Percentiles rank a stretch among this genome's conserved stretches.
Conservation (phyloP, 352 stramenopile species). For the Phytophthora idaei region DNA sequence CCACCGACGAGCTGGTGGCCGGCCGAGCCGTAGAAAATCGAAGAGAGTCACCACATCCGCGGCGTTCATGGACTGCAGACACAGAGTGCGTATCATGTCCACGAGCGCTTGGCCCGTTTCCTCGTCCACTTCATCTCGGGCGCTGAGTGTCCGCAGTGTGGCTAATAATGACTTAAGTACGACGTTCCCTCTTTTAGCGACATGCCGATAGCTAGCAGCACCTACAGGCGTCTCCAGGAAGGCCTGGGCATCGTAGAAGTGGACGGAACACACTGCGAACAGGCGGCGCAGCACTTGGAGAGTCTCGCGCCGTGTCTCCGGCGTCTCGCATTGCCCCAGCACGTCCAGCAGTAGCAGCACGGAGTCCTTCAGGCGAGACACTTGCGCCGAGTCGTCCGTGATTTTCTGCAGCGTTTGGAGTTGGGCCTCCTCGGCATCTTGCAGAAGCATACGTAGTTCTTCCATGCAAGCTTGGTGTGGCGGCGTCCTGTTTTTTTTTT, state of each 20-base stretch:
- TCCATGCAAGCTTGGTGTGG: conserved; percentile 19
- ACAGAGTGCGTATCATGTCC: conserved; percentile 52
- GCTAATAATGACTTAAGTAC: conserved; percentile 61
- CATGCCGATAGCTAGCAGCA: background rate
- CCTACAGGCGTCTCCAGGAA: conserved; percentile 32
- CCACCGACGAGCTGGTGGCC: conserved; percentile 44
- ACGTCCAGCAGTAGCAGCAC: conserved; percentile 58
- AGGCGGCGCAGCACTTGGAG: conserved; percentile 48
- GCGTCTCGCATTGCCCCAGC: conserved; percentile 38
- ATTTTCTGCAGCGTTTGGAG: conserved; percentile 38
- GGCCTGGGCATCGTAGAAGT: conserved; percentile 45
- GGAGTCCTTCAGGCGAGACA: conserved; percentile 46
- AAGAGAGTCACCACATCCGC: conserved; percentile 72
- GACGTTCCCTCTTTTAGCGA: conserved; percentile 36
- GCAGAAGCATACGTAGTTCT: conserved; percentile 41
- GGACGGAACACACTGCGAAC: conserved; percentile 42
- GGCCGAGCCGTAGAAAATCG: conserved; percentile 67
- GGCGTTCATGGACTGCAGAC: conserved; percentile 61
- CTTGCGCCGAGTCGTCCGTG: conserved; percentile 24
- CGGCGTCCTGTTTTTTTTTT: too few species aligned
- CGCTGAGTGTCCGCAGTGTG: conserved; percentile 46
- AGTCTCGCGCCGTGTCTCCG: conserved; percentile 34
- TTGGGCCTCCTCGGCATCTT: conserved; percentile 47
- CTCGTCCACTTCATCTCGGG: conserved; percentile 31
- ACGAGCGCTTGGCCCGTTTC: conserved; percentile 46